Percentiles rank a stretch among this genome's conserved stretches.
These are phyloP conservation scores for Tylopilus intermedius DNA, from an alignment of 768 basidiomycete species.

Conservation along the genomic window DNA sequence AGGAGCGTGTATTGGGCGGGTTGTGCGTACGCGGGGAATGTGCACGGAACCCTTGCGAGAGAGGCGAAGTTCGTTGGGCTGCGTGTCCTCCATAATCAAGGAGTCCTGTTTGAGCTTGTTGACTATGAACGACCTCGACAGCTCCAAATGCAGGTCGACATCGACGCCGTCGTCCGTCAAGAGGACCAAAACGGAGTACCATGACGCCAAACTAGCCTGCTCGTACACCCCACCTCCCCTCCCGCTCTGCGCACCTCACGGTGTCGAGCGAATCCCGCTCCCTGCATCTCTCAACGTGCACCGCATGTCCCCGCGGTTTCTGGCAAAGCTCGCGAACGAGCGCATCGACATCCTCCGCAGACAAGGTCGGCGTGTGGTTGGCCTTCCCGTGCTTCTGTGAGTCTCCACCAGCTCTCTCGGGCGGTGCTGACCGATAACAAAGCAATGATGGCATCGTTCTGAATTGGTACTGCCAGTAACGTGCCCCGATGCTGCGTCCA, in stretches of 20 bases:
- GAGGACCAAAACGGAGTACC: constrained; percentile 19
- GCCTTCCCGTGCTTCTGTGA: constrained; percentile 25
- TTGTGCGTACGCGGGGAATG: constrained; percentile 26
- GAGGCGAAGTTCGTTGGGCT: constrained; percentile 37
- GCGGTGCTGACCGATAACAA: constrained; percentile 5
- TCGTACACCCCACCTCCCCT: constrained; percentile 11
- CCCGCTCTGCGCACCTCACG: constrained; percentile 18
- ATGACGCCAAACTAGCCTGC: background rate
- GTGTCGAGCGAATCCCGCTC: constrained; percentile 27
- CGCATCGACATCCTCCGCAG: constrained; percentile 14
- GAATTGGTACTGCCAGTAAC: constrained; percentile 23
- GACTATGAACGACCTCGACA: constrained; percentile 16
- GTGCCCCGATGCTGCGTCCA: background rate
- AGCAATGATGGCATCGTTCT: constrained; percentile 28
- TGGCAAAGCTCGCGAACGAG: constrained; percentile 17
- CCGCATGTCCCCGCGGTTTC: constrained; percentile 6
- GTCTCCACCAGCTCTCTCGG: constrained; percentile 1
- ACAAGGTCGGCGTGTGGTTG: constrained; percentile 24
- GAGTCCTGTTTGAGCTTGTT: constrained; percentile 21
- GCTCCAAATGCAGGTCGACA: background rate
- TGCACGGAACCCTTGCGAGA: constrained; percentile 29
- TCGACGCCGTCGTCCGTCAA: constrained; percentile 11
- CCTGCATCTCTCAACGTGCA: constrained; percentile 8
- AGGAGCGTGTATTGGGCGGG: background rate
- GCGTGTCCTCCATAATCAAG: constrained; percentile 32